phyloP scores from a whole-genome alignment of 2,329 filamentous ascomycete genomes.

The Trichoderma sp. region DNA sequence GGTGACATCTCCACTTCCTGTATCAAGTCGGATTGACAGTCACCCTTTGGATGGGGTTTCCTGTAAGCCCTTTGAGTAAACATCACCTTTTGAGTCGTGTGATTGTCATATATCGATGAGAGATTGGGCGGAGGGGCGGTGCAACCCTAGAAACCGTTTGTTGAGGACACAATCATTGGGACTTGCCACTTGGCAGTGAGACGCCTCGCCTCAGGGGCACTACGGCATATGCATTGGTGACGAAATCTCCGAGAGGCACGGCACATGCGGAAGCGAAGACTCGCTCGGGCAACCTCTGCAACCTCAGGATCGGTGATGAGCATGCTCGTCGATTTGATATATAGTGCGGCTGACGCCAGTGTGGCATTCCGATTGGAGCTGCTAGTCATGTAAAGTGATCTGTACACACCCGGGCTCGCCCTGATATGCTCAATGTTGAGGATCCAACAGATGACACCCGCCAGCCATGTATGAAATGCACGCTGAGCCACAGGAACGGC shows the following conservation, averaged over 20 bases:
- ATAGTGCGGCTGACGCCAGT: slow-evolving; percentile 4
- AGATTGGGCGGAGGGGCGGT: not conserved
- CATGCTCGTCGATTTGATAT: not conserved
- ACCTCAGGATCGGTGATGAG: slow-evolving; percentile 8
- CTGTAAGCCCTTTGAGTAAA: slow-evolving; percentile 11
- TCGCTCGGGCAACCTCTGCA: not conserved
- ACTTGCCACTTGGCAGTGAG: slow-evolving; percentile 23
- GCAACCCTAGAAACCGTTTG: not conserved
- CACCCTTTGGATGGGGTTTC: slow-evolving; percentile 1
- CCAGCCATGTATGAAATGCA: not conserved
- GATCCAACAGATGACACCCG: slow-evolving; percentile 1
- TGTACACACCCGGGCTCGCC: slow-evolving; percentile 15
- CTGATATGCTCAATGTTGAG: not conserved
- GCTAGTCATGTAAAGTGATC: slow-evolving; percentile 20
- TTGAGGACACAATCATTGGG: not conserved
- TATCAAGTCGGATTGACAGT: not conserved
- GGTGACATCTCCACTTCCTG: slow-evolving; percentile 7
- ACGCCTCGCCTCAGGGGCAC: slow-evolving; percentile 2
- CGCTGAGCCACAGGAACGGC: not conserved
- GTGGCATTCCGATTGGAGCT: slow-evolving; percentile 12
- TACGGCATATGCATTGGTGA: slow-evolving; percentile 18
- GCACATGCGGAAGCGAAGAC: not conserved
- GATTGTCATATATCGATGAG: slow-evolving; percentile 15
- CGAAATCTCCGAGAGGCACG: slow-evolving; percentile 1
- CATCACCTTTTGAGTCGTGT: not conserved